Conservation (phyloP, 257 asterid genomes). For the Solanum rostratum region DNA sequence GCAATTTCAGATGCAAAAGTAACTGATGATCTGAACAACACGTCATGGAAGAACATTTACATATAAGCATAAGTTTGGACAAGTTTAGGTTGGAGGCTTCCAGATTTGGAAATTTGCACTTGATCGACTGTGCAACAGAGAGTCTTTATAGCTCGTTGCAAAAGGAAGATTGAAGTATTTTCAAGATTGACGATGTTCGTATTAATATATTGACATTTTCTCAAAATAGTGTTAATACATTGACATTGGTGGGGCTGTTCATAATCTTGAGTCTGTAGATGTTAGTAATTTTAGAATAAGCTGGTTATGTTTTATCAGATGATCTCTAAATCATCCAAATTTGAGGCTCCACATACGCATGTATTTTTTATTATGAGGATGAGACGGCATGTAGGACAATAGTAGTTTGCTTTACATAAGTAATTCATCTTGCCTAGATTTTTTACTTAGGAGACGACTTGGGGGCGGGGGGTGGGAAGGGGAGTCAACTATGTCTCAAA, state of each 20-base stretch:
- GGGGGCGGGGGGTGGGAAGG: not conserved
- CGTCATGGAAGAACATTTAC: slow-evolving; percentile 50
- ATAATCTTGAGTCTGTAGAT: slow-evolving; percentile 69
- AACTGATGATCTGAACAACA: slow-evolving; percentile 51
- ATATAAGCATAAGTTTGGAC: slow-evolving; percentile 79
- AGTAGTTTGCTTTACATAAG: slow-evolving; percentile 43
- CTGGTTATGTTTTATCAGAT: slow-evolving; percentile 81
- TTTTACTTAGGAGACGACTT: slow-evolving; percentile 46
- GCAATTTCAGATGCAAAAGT: slow-evolving; percentile 62
- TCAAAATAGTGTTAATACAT: too few species aligned
- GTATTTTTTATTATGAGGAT: slow-evolving; percentile 77
- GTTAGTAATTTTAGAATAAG: slow-evolving; percentile 69
- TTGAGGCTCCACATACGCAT: slow-evolving; percentile 64
- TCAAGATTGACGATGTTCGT: slow-evolving; percentile 60
- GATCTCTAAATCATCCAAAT: slow-evolving; percentile 59
- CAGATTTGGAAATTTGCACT: slow-evolving; percentile 56
- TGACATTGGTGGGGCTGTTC: slow-evolving; percentile 62
- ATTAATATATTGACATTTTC: slow-evolving; percentile 48
- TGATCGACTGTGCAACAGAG: slow-evolving; percentile 53
- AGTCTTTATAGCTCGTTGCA: slow-evolving; percentile 61
- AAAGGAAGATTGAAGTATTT: slow-evolving; percentile 53
- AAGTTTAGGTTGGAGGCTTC: slow-evolving; percentile 69
- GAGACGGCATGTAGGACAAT: slow-evolving; percentile 29
- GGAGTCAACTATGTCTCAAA: slow-evolving; percentile 40
- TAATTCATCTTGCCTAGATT: slow-evolving; percentile 52